A percentile compares a stretch with the other conserved stretches of the same genome.
Evolutionary conservation across 2,329 filamentous ascomycete genomes (phyloP).

Genomic region (Neurospora sp.): DNA sequence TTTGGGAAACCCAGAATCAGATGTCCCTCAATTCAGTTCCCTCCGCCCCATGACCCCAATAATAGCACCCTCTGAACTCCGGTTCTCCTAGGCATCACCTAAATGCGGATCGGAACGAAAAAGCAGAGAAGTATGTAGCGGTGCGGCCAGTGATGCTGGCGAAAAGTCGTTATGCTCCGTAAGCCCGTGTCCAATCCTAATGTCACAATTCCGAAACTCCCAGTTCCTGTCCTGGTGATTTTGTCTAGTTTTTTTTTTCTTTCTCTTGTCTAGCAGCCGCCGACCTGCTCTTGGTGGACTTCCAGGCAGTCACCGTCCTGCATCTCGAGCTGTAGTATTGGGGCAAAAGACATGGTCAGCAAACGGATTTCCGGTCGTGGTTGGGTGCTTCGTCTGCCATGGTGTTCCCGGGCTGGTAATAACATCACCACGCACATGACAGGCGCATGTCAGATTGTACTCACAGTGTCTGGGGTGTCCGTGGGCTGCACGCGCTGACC

Average conservation of each 20-base stretch:
- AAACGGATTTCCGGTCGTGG: not conserved
- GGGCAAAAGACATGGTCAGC: slow-evolving; percentile 12
- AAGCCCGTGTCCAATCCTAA: not conserved
- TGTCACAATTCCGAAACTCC: not conserved
- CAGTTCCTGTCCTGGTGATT: not conserved
- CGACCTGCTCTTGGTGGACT: slow-evolving; percentile 97
- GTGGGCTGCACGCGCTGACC: slow-evolving; percentile 82
- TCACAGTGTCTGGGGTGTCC: slow-evolving; percentile 82
- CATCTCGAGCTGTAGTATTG: slow-evolving; percentile 72
- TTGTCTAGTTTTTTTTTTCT: not conserved
- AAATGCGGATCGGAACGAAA: not conserved
- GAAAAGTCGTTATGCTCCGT: not conserved
- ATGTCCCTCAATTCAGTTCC: not conserved
- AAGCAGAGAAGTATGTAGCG: not conserved
- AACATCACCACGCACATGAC: not conserved
- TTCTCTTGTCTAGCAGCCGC: slow-evolving; percentile 40
- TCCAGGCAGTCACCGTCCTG: slow-evolving; percentile 90
- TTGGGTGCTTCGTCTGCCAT: not conserved
- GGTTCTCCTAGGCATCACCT: not conserved
- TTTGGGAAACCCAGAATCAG: not conserved
- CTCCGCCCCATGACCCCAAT: not conserved
- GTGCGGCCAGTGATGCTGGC: not conserved
- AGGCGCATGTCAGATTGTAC: slow-evolving; percentile 32
- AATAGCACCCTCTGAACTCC: not conserved
- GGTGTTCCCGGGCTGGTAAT: not conserved